Evolutionary conservation across 1,284 basidiomycete species (phyloP).

Genomic region (Xanthoconium separans): DNA sequence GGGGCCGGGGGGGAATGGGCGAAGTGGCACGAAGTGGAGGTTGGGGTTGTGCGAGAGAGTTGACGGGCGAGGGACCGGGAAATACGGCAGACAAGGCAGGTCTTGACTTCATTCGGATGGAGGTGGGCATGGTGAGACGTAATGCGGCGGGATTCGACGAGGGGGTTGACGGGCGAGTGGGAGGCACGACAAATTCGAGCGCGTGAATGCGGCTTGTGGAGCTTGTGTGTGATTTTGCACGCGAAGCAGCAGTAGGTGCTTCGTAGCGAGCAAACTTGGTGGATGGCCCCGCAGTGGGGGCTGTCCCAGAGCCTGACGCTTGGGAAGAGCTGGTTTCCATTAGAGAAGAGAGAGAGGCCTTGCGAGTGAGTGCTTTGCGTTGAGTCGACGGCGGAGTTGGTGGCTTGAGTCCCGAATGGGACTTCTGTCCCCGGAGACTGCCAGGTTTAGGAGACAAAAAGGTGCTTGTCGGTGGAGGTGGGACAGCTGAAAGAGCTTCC

Average conservation of each 20-base stretch:
- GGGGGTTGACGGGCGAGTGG: slow-evolving; percentile 72
- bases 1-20: slow-evolving; percentile 56
- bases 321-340: slow-evolving; percentile 59
- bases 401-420: slow-evolving; percentile 73
- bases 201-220: slow-evolving; percentile 57
- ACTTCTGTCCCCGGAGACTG: slow-evolving; percentile 76
- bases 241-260: slow-evolving; percentile 73
- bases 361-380: slow-evolving; percentile 58
- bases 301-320: slow-evolving; percentile 52
- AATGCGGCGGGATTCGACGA: slow-evolving; percentile 71
- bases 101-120: slow-evolving; percentile 66
- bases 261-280: slow-evolving; percentile 58
- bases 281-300: slow-evolving; percentile 35
- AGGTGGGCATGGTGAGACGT: slow-evolving; percentile 85
- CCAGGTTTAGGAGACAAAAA: slow-evolving; percentile 66
- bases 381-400: slow-evolving; percentile 59
- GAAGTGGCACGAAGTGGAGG: slow-evolving; percentile 48
- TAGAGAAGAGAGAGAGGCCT: slow-evolving; percentile 73
- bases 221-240: slow-evolving; percentile 66
- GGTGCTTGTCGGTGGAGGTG: slow-evolving; percentile 45
- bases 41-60: slow-evolving; percentile 22
- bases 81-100: slow-evolving; percentile 75
- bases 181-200: slow-evolving; percentile 69
- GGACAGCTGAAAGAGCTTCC: slow-evolving; percentile 50
- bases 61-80: slow-evolving; percentile 41